Percentiles rank a stretch among this genome's conserved stretches.
phyloP scores from a whole-genome alignment of 768 basidiomycete species.

The Coprinopsis sp. region DNA sequence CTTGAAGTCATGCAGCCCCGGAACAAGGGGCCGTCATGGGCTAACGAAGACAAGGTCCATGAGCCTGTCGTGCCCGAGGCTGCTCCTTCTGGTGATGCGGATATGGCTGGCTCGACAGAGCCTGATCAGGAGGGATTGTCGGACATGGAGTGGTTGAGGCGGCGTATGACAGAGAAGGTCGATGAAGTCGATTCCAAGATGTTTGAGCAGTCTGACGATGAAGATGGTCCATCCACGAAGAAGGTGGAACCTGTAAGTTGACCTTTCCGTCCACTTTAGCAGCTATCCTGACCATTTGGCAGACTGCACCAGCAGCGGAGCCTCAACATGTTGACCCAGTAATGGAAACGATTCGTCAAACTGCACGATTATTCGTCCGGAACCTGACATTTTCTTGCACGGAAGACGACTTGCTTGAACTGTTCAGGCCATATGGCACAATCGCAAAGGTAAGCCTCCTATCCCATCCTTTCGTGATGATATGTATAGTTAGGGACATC shows the following conservation, averaged over 20 bases:
- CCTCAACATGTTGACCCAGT: conserved; percentile 32
- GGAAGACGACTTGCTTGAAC: conserved; percentile 57
- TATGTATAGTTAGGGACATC: conserved; percentile 52
- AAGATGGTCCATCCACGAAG: conserved; percentile 26
- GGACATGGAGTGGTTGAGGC: conserved; percentile 74
- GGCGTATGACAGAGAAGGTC: conserved; percentile 49
- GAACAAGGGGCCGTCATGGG: conserved; percentile 62
- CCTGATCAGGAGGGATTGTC: conserved; percentile 39
- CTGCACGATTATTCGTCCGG: conserved; percentile 85
- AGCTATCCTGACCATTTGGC: too few species aligned
- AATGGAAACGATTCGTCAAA: conserved; percentile 59
- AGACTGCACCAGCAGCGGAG: conserved; percentile 4
- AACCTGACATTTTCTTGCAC: conserved; percentile 89
- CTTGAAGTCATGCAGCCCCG: conserved; percentile 71
- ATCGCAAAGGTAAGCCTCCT: conserved; percentile 63
- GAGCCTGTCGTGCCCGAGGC: conserved; percentile 8
- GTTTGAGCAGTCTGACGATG: conserved; percentile 63
- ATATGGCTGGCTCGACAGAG: conserved; percentile 8
- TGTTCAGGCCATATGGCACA: conserved; percentile 67
- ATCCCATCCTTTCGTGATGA: conserved; percentile 31
- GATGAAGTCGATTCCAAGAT: conserved; percentile 38
- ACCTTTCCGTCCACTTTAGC: neutral
- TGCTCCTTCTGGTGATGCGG: neutral
- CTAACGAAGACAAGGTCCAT: conserved; percentile 38
- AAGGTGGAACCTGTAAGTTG: conserved; percentile 10